Percentiles rank a stretch among this genome's conserved stretches.
Conservation (phyloP, 371 early-diverging fungal species). For the Rhizopus stolonifer region DNA sequence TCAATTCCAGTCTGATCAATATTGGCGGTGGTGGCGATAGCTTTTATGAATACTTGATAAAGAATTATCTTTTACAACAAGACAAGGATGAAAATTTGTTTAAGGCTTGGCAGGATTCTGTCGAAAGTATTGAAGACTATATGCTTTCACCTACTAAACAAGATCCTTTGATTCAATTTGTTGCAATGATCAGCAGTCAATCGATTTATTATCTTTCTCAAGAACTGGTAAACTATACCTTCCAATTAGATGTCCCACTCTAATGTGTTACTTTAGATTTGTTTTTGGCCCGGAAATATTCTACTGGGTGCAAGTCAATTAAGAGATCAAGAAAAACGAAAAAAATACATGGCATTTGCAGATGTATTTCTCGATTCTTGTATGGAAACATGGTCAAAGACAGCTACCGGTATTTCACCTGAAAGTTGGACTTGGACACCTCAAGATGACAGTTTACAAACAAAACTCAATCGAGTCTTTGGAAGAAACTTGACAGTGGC, state of each 20-base stretch:
- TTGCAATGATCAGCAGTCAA: conserved; percentile 30
- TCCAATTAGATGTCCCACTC: not conserved
- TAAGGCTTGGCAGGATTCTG: conserved; percentile 33
- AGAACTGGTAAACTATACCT: conserved; percentile 27
- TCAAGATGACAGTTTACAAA: conserved; percentile 2
- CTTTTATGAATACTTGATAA: conserved; percentile 83
- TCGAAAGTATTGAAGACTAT: conserved; percentile 42
- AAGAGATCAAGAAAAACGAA: conserved; percentile 7
- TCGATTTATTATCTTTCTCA: conserved; percentile 22
- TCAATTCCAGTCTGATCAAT: conserved; percentile 37
- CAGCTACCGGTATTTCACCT: conserved; percentile 32
- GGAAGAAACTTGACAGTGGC: not conserved
- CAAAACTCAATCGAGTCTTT: not conserved
- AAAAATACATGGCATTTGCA: conserved; percentile 23
- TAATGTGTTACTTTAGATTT: conserved; percentile 23
- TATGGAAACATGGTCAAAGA: conserved; percentile 27
- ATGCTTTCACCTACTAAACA: conserved; percentile 33
- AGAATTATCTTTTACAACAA: conserved; percentile 61
- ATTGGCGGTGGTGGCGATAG: conserved; percentile 74
- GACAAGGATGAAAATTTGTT: conserved; percentile 34
- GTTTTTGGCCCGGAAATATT: conserved; percentile 46
- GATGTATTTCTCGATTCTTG: conserved; percentile 30
- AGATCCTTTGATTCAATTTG: conserved; percentile 31
- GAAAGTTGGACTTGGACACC: conserved; percentile 39
- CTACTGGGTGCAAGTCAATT: conserved; percentile 27